Evolutionary conservation across 495 filamentous ascomycete genomes (phyloP), one percentile per base, ranked within the genome.

Genomic region (Apiosordaria backusii): DNA sequence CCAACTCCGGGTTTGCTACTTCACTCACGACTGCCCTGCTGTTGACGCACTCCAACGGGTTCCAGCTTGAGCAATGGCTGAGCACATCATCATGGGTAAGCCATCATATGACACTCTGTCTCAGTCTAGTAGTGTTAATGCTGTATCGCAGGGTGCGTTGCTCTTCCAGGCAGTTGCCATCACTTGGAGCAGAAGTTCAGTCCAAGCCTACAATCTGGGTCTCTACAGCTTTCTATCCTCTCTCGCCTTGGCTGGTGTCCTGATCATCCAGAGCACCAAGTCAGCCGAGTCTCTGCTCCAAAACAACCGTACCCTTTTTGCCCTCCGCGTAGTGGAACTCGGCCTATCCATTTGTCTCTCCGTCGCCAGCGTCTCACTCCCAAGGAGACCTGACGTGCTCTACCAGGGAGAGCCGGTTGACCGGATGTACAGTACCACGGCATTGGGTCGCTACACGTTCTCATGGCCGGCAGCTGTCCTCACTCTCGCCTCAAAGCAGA

Each of bases 351-450:
- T 82, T 10, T 71, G 70, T 6, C 70, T 82, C 16, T 71, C 77
- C 22, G 25, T 81, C 65, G 71, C 79, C 23, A 73, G 77, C 70
- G 64, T 85, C 57, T 75, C 72, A 13, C 71, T 93, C 15, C 90
- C 89, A 9, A 84, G 91, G 50, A 82, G 90, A 19, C 90, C 91
- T 9, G 81, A 87, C 59, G 85, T 95, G 45, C 87, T 78, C 53
- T 81, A 79, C 60, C 69, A 82, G 22, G 89, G 84, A 27, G 74
- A 83, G 53, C 68, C 79, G 10, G 88, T 95, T 10, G 91, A 93
- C 71, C 76, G 81, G 35, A 82, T 90, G 74, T 80, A 78, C 57
- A 89, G 88, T 0, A 82, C 77, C 10, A 88, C 88, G 4, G 82
- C 86, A 0, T 76, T 87, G 54, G 81, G 77, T 53, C 85, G 87